Evolutionary conservation across 2,329 filamentous ascomycete genomes (phyloP).

Genomic region (Ustilaginoidea virens): DNA sequence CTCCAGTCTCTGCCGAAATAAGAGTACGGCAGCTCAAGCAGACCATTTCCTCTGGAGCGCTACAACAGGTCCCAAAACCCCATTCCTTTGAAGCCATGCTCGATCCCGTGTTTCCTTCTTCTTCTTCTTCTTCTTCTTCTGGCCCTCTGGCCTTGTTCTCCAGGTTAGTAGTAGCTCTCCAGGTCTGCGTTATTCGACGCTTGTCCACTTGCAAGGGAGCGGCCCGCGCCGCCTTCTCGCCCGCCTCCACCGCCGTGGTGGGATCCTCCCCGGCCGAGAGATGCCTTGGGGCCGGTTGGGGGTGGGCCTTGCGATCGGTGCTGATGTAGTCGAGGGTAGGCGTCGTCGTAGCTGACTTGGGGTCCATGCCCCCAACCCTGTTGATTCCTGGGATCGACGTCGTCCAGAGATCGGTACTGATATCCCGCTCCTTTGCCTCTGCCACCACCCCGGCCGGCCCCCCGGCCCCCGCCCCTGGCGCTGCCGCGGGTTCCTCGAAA

Average conservation of each 20-base stretch:
- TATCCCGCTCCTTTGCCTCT: slow-evolving; percentile 33
- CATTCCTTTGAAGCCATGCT: too few relatives aligned
- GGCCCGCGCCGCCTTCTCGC: slow-evolving; percentile 9
- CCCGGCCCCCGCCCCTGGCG: slow-evolving; percentile 23
- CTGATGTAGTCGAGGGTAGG: slow-evolving; percentile 13
- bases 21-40: too few relatives aligned
- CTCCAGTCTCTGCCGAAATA: too few relatives aligned
- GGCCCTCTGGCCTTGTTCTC: too few relatives aligned
- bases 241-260: slow-evolving; percentile 4
- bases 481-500: slow-evolving; percentile 22
- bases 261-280: slow-evolving; percentile 1
- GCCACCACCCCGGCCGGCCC: slow-evolving; percentile 13
- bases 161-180: slow-evolving; percentile 23
- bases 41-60: too few relatives aligned
- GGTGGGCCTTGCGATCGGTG: slow-evolving; percentile 5
- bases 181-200: slow-evolving; percentile 16
- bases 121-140: too few relatives aligned
- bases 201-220: slow-evolving; percentile 12
- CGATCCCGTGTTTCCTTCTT: too few relatives aligned
- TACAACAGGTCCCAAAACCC: too few relatives aligned
- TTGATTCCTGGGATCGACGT: slow-evolving; percentile 36
- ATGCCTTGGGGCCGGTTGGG: slow-evolving; percentile 7
- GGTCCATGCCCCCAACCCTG: slow-evolving; percentile 25
- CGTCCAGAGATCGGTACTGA: slow-evolving; percentile 53
- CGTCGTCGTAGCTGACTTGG: slow-evolving; percentile 33